Conservation (phyloP, 441 rosid genomes). For the Raphanus hybrid region DNA sequence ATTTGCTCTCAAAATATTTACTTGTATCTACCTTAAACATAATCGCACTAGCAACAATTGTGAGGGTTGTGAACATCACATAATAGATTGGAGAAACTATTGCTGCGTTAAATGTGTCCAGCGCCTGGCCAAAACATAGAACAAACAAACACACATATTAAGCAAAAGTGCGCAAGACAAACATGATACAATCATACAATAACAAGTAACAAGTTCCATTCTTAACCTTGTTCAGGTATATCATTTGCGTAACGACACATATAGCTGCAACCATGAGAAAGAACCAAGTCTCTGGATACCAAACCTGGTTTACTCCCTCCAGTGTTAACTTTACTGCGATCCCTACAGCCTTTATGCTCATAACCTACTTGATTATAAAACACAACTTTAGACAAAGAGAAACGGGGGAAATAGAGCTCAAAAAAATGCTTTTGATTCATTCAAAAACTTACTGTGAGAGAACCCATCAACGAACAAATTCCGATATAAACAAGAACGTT, state of each 20-base stretch:
- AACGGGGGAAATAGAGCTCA: not conserved
- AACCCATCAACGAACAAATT: slow-evolving; percentile 70
- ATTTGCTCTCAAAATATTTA: not conserved
- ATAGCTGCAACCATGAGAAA: slow-evolving; percentile 62
- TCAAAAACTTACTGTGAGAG: slow-evolving; percentile 55
- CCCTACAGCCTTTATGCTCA: slow-evolving; percentile 80
- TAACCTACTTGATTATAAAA: slow-evolving; percentile 47
- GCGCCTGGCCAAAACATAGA: slow-evolving; percentile 45
- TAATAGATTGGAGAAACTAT: slow-evolving; percentile 72
- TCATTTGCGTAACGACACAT: slow-evolving; percentile 67
- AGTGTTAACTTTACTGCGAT: slow-evolving; percentile 72
- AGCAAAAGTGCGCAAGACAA: not conserved
- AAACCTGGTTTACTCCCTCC: slow-evolving; percentile 64
- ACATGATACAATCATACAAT: not conserved
- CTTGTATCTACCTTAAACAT: slow-evolving; percentile 63
- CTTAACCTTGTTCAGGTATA: slow-evolving; percentile 70
- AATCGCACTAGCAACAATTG: slow-evolving; percentile 65
- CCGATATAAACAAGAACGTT: slow-evolving; percentile 66
- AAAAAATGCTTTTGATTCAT: not conserved
- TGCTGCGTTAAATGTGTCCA: slow-evolving; percentile 71
- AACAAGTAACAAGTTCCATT: not conserved
- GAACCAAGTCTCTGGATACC: slow-evolving; percentile 74
- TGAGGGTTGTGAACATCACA: slow-evolving; percentile 77
- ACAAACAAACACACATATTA: not conserved
- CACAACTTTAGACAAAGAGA: not conserved